phyloP scores from a whole-genome alignment of 2,329 filamentous ascomycete species.

The Fonsecaea multimorphosa region DNA sequence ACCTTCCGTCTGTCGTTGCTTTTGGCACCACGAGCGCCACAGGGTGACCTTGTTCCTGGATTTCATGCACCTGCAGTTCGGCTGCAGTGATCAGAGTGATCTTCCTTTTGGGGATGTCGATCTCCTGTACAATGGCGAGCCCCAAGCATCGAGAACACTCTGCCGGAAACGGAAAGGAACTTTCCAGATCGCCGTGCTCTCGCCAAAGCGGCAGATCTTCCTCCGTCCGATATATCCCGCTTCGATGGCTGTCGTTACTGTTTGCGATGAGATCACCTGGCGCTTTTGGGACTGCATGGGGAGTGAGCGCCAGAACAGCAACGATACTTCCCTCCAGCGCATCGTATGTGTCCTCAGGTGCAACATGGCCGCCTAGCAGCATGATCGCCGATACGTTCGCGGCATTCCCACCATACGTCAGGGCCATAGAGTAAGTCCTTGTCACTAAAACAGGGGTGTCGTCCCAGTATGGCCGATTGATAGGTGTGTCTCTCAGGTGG shows the following conservation, averaged over 20 bases:
- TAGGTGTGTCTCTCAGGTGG: slow-evolving; percentile 50
- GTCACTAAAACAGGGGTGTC: slow-evolving; percentile 53
- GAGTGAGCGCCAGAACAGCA: slow-evolving; percentile 53
- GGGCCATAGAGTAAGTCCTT: slow-evolving; percentile 21
- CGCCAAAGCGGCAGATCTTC: slow-evolving; percentile 28
- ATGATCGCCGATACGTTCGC: slow-evolving; percentile 60
- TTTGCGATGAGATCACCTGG: slow-evolving; percentile 1
- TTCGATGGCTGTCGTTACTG: slow-evolving; percentile 3
- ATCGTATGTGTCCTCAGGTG: slow-evolving; percentile 55
- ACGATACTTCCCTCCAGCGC: slow-evolving; percentile 62
- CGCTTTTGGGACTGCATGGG: background rate
- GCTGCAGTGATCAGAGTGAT: slow-evolving; percentile 22
- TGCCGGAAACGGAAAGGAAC: slow-evolving; percentile 24
- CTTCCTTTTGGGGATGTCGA: slow-evolving; percentile 27
- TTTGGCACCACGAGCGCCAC: slow-evolving; percentile 32
- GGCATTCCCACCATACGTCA: slow-evolving; percentile 53
- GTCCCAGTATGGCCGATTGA: slow-evolving; percentile 51
- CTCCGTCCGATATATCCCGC: slow-evolving; percentile 21
- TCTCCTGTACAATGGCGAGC: slow-evolving; percentile 29
- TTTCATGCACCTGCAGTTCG: slow-evolving; percentile 13
- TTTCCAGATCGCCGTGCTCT: background rate
- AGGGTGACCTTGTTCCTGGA: slow-evolving; percentile 18
- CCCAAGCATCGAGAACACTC: slow-evolving; percentile 27
- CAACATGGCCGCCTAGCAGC: slow-evolving; percentile 55
- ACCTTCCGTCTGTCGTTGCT: slow-evolving; percentile 32